Conservation (phyloP, 2,329 filamentous ascomycete genomes). For the Neodidymelliopsis sp. region DNA sequence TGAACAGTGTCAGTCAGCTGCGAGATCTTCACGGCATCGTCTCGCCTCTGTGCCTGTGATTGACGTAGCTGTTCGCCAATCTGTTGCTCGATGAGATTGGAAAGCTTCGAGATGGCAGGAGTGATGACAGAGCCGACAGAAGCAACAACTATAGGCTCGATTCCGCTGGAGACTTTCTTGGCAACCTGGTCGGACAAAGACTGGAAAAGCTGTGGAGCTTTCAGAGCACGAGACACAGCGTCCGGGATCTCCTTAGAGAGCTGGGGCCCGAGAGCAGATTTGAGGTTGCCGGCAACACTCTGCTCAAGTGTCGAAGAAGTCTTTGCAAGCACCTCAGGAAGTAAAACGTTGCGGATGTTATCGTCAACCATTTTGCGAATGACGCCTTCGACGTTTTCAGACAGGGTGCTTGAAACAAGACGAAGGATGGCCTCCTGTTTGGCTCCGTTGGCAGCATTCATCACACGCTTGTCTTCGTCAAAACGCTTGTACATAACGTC, state of each 20-base stretch:
- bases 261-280: conserved; percentile 68
- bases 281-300: conserved; percentile 73
- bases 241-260: conserved; percentile 78
- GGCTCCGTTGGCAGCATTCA: conserved; percentile 68
- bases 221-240: conserved; percentile 71
- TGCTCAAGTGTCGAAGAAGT: conserved; percentile 74
- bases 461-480: conserved; percentile 72
- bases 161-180: conserved; percentile 68
- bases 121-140: conserved; percentile 62
- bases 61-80: conserved; percentile 61
- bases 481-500: conserved; percentile 66
- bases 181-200: conserved; percentile 75
- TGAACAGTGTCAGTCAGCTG: conserved; percentile 73
- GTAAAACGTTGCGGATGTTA: conserved; percentile 76
- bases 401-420: conserved; percentile 71
- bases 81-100: conserved; percentile 71
- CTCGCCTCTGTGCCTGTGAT: conserved; percentile 59
- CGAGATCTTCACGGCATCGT: conserved; percentile 72
- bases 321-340: conserved; percentile 75
- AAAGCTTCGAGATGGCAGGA: conserved; percentile 71
- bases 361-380: conserved; percentile 77
- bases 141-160: conserved; percentile 73
- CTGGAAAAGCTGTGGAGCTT: conserved; percentile 76
- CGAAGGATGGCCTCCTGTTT: conserved; percentile 74
- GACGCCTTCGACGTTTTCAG: conserved; percentile 77